Evolutionary conservation across 1,284 basidiomycete genomes (phyloP), one percentile per base, ranked within the genome.

Genomic region (Boletus sp.): DNA sequence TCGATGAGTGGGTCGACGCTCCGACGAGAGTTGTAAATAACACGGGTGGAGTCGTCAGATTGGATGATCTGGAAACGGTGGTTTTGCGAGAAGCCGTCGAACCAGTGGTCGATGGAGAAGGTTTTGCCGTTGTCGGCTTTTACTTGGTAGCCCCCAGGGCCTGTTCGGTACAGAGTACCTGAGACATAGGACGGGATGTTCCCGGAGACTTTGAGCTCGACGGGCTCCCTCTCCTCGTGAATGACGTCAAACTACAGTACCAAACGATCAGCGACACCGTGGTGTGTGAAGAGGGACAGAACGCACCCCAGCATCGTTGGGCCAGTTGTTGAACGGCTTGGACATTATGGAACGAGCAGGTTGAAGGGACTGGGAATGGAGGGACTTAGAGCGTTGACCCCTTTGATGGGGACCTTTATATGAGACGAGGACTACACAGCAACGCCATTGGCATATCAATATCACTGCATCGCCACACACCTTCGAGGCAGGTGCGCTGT

Each of bases 61-160:
- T 65, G 61, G 23, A 65, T 52, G 53, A 64, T 67, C 38, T 64
- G 61, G 45, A 64, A 67, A 25, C 61, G 64, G 40, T 64, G 63
- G 49, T 60, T 67, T 44, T 67, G 64, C 23, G 64, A 62, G 43
- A 64, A 64, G 16, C 61, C 64, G 23, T 64, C 61, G 20, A 64
- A 64, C 61, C 61, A 66, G 26, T 64, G 64, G 38, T 65, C 53
- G 5, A 62, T 17, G 19, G 64, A 58, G 17, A 53, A 51, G 0
- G 52, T 62, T 5, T 44, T 30, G 23, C 52, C 62, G 3, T 43
- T 36, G 48, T 56, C 35, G 0, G 49, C 20, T n/a, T 55, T 40
- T 29, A 65, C 63, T 44, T 62, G 57, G 39, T 49, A 22, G 1
- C 61, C 64, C 1, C 59, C 61, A 16, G 61, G 61, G 7, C 61